phyloP scores from a whole-genome alignment of 352 stramenopile species.

The Phytophthora rubi region DNA sequence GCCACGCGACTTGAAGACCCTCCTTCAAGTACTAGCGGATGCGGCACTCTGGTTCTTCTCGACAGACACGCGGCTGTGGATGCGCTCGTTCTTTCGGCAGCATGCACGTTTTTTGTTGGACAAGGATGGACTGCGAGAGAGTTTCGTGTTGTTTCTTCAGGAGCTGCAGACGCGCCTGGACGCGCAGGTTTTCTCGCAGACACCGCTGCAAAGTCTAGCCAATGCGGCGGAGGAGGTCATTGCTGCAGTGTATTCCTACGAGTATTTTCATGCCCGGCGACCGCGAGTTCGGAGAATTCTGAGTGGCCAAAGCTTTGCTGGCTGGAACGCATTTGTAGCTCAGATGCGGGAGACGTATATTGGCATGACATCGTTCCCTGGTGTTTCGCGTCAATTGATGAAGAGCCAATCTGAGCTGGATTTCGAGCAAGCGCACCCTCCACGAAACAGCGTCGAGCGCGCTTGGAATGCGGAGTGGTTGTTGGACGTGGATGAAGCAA shows the following conservation, averaged over 20 bases:
- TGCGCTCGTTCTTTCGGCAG: constrained; percentile 44
- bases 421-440: constrained; percentile 14
- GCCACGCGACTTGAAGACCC: constrained; percentile 38
- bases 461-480: constrained; percentile 63
- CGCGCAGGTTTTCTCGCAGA: constrained; percentile 43
- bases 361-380: constrained; percentile 15
- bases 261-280: constrained; percentile 49
- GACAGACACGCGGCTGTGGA: constrained; percentile 43
- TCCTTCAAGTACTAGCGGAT: constrained; percentile 46
- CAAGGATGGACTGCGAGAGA: constrained; percentile 47
- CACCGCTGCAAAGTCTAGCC: constrained; percentile 41
- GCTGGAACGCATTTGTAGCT: constrained; percentile 59
- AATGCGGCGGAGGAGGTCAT: constrained; percentile 63
- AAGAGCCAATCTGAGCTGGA: background rate
- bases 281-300: constrained; percentile 52
- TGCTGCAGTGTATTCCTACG: constrained; percentile 56
- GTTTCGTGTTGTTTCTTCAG: constrained; percentile 45
- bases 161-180: constrained; percentile 53
- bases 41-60: constrained; percentile 57
- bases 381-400: background rate
- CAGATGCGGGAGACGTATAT: constrained; percentile 67
- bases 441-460: constrained; percentile 40
- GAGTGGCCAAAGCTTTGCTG: constrained; percentile 48
- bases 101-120: constrained; percentile 34
- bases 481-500: constrained; percentile 54